Evolutionary conservation across 805 yeast genomes (phyloP), one percentile per base, ranked within the genome.

Genomic region (Nakazawaea anatomiae): DNA sequence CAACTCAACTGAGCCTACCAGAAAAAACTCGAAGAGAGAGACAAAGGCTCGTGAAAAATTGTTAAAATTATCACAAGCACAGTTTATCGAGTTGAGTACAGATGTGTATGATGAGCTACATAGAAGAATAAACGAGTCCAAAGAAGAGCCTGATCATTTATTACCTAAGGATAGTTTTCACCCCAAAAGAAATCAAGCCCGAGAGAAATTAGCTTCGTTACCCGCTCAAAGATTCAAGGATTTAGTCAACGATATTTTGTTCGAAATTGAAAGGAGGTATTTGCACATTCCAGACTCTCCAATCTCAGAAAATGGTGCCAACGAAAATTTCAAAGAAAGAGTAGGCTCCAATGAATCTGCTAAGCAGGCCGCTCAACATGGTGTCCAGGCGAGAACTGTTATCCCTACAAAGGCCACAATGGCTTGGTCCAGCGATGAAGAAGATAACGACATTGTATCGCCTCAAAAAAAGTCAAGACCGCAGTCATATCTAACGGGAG

Each of bases 21-120:
- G 69, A 55, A 60, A 72, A 32, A 74, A 74, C 39, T 70, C 81
- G 11, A 65, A 77, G n/a, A 60, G 94, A 52, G 91, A 91, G 5
- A 82, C 80, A 39, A 83, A 88, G 62, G 97, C 97, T 3, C 76
- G 96, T 57, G 89, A 87, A 56, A 90, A 92, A 67, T 75, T 92
- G 46, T 75, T 86, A 55, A 89, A 88, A 61, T 76, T 95, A 50
- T 85, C 96, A 2, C 72, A 77, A 32, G 80, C 85, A 6, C 99
- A 95, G 67, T 90, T 94, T 63, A 76, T 78, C 54, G 99, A 94
- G 65, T 78, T 94, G 52, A 82, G 95, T 57, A 90, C 97, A 3
- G 99, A 94, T 65, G 97, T 94, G 10, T 87, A 83, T 64, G 99
- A 94, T 67, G 99, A 94, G 67, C 72, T 94, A 54, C 81, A 82